phyloP scores from a whole-genome alignment of 75 land plant species.

The Selaginella tamariscina region DNA sequence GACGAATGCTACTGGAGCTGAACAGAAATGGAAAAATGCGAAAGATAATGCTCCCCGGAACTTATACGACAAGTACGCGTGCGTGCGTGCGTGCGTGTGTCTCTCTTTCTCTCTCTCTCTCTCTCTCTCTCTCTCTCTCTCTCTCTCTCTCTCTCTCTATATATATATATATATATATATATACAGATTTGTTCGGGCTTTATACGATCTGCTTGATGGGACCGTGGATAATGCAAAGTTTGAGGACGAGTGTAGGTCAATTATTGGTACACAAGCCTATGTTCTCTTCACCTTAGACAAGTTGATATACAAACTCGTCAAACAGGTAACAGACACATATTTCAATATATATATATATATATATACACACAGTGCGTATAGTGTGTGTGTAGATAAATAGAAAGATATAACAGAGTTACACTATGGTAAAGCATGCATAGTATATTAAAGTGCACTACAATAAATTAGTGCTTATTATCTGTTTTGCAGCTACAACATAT shows the following conservation, averaged over 20 bases:
- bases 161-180: background rate
- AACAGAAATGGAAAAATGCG: background rate
- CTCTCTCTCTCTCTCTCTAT: no score
- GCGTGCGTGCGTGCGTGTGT: no score
- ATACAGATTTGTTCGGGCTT: conserved; percentile 58
- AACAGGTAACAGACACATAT: conserved; percentile 42
- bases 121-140: no score
- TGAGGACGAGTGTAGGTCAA: conserved; percentile 94
- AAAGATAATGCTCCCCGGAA: conserved; percentile 4
- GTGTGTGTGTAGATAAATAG: no score
- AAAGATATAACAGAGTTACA: no score
- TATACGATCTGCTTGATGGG: conserved; percentile 75
- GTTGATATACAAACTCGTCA: conserved; percentile 78
- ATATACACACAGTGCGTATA: background rate
- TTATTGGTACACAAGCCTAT: conserved; percentile 97
- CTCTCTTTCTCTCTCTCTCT: no score
- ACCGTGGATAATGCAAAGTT: conserved; percentile 84
- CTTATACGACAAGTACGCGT: background rate
- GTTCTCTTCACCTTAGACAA: conserved; percentile 89
- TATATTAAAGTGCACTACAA: no score
- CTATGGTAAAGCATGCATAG: no score
- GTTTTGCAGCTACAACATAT: conserved; percentile 44
- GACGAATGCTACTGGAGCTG: conserved; percentile 10
- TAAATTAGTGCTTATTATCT: background rate
- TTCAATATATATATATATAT: background rate